These are phyloP conservation scores for Boletus subparvulus DNA, from an alignment of 768 basidiomycete species.

Conservation along the genomic window DNA sequence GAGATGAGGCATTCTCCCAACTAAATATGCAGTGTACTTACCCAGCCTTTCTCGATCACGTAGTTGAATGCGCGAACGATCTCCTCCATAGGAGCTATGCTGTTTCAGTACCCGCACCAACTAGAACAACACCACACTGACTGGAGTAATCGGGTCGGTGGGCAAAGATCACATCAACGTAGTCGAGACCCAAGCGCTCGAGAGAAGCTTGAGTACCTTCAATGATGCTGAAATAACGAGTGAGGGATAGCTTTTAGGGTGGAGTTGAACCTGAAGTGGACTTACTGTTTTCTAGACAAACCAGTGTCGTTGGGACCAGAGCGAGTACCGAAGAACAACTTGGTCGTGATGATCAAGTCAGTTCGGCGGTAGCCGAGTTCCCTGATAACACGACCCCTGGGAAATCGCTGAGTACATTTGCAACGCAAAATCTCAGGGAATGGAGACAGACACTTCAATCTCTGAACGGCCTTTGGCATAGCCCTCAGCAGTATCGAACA, in stretches of 20 bases:
- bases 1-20: background rate
- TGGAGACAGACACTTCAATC: slow-evolving; percentile 43
- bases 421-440: background rate
- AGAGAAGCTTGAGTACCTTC: slow-evolving; percentile 55
- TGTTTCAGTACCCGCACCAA: background rate
- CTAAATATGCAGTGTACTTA: slow-evolving; percentile 2
- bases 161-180: slow-evolving; percentile 51
- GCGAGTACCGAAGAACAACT: slow-evolving; percentile 56
- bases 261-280: background rate
- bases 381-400: slow-evolving; percentile 52
- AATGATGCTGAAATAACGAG: slow-evolving; percentile 40
- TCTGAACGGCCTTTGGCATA: slow-evolving; percentile 51
- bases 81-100: slow-evolving; percentile 48
- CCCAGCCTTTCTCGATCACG: slow-evolving; percentile 51
- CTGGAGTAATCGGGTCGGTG: slow-evolving; percentile 47
- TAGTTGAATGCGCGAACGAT: slow-evolving; percentile 58
- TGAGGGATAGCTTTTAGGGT: background rate
- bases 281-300: slow-evolving; percentile 35
- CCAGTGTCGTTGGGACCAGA: slow-evolving; percentile 44
- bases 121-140: slow-evolving; percentile 11
- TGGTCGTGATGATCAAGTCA: slow-evolving; percentile 56
- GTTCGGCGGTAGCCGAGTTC: slow-evolving; percentile 50
- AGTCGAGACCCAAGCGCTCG: slow-evolving; percentile 51
- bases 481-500: slow-evolving; percentile 48
- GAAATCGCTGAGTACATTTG: background rate